A percentile compares a stretch with the other conserved stretches of the same genome.
Evolutionary conservation across 257 asterid species (phyloP).

Genomic region (Solanum neorickii): DNA sequence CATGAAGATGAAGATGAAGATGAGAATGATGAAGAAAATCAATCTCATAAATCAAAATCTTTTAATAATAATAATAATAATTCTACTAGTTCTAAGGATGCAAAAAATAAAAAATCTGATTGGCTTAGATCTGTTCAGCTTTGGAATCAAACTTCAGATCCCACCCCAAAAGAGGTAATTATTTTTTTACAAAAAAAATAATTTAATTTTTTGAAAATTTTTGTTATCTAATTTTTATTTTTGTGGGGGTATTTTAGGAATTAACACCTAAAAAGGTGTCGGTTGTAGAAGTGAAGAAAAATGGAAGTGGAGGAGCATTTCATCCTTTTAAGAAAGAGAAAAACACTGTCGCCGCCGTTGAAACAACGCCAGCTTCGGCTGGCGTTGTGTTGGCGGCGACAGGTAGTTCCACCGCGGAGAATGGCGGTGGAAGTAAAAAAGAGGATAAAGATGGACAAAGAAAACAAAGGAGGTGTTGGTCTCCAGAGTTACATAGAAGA

Average conservation of each 20-base stretch:
- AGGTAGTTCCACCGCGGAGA: conserved; percentile 32
- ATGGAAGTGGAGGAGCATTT: conserved; percentile 39
- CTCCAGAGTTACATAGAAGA: conserved; percentile 47
- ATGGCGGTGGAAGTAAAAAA: conserved; percentile 15
- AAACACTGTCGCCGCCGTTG: not conserved
- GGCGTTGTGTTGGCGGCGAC: conserved; percentile 9
- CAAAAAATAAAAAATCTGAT: conserved; percentile 39
- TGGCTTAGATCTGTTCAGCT: conserved; percentile 85
- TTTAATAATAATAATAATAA: not conserved
- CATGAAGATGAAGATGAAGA: conserved; percentile 5
- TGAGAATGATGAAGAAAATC: not conserved
- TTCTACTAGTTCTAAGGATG: not conserved
- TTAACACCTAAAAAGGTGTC: conserved; percentile 15
- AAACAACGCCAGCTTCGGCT: not conserved
- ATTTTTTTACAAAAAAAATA: too few species aligned
- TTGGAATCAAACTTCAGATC: conserved; percentile 70
- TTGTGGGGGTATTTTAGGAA: conserved; percentile 13
- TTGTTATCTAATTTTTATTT: not conserved
- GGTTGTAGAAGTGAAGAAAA: conserved; percentile 28
- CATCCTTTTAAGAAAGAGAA: conserved; percentile 40
- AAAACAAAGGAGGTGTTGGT: conserved; percentile 60
- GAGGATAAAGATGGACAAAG: conserved; percentile 35
- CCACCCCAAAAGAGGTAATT: conserved; percentile 36
- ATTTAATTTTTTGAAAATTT: not conserved
- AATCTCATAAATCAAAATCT: not conserved